Conservation (phyloP, 148 eudicot genomes). For the Tetragonia tetragonoides region DNA sequence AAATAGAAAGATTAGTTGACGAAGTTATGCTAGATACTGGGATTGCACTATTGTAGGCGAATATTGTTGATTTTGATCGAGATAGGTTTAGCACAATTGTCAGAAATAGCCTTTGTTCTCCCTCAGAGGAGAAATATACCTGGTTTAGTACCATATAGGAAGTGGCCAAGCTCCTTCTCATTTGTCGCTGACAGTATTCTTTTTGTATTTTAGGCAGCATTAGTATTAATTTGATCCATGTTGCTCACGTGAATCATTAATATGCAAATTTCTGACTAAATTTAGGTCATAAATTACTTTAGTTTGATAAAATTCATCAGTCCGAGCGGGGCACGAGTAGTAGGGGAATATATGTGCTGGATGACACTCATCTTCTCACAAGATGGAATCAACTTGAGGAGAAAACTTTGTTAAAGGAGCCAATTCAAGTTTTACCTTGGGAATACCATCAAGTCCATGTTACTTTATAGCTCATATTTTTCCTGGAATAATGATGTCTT, state of each 20-base stretch:
- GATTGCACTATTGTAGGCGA: too few species aligned
- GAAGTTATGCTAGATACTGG: too few species aligned
- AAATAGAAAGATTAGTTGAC: too few species aligned
- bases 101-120: too few species aligned
- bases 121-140: too few species aligned
- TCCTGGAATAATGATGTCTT: not conserved
- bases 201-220: not conserved
- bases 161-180: not conserved
- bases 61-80: too few species aligned
- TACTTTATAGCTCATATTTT: not conserved
- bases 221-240: not conserved
- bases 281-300: not conserved
- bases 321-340: too few species aligned
- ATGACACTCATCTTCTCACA: not conserved
- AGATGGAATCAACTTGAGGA: not conserved
- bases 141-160: too few species aligned
- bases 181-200: not conserved
- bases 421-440: not conserved
- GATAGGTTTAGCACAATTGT: too few species aligned
- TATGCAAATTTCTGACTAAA: not conserved
- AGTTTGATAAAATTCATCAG: too few species aligned
- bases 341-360: not conserved
- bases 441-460: not conserved
- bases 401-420: not conserved
- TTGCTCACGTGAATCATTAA: constrained; percentile 9